Base-by-base conservation (phyloP, 345 rosid genomes). In the Erodium maritimum region DNA sequence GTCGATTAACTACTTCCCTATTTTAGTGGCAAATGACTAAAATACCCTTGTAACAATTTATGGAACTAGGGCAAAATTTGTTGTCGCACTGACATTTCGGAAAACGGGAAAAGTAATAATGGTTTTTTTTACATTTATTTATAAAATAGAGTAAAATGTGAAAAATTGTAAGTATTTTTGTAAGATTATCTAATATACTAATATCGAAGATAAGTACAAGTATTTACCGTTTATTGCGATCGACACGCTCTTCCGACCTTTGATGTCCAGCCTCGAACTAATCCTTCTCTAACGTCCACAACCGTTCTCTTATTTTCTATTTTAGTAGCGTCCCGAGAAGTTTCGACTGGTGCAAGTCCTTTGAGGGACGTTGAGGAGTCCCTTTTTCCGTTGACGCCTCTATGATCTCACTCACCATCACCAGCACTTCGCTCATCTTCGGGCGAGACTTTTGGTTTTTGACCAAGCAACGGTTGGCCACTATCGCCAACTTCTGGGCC, bases 361-460 rank as follows among this genome's bases (percentile, higher is more conserved):
- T 79, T 69, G 68, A 55, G 19, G 85, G 81, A 54, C 58, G 59
- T 69, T 61, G 74, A 2, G 79, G 80, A 46, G 61, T 68, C 63
- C 66, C 69, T 0, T 55, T 56, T 52, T 55, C 83, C 5, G 73
- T 52, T 21, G 86, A 71, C 46, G 73, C 70, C 48, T 77, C 83
- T 23, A 66, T 76, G 52, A 88, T 77, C 67, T 56, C 60, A 37
- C 55, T 81, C 65, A 88, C 75, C 91, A 79, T 76, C 66, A 75
- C 83, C 71, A 91, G 69, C 63, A 88, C 98, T 71, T 88, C 88
- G 50, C 95, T 88, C 98, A 91, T 91, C 83, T 78, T 80, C n/a
- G 96, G 98, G 25, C 96, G 89, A 24, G 77, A 58, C 72, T 88
- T 91, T 29, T 89, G 79, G 61, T 83, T 82, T 67, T 74, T 81